phyloP scores from a whole-genome alignment of 169 alveolate species.

The Eimeria zaria region DNA sequence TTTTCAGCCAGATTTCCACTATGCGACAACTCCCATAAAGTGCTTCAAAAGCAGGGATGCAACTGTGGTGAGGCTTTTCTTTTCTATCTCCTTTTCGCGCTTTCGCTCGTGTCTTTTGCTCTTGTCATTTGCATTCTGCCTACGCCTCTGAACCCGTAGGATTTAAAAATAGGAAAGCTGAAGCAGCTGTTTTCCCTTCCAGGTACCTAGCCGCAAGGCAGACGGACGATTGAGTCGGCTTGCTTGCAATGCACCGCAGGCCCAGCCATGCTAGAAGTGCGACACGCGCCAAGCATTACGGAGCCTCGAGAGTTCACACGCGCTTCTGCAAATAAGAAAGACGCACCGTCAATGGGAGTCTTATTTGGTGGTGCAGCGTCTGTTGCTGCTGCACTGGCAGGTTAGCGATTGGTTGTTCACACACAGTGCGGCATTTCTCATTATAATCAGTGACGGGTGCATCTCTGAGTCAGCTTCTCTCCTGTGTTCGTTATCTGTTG shows the following conservation, averaged over 20 bases:
- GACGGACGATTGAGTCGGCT: not conserved
- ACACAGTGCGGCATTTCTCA: not conserved
- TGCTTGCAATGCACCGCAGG: constrained; percentile 44
- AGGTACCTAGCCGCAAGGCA: not conserved
- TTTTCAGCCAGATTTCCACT: constrained; percentile 90
- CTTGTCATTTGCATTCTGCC: not conserved
- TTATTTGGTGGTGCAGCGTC: constrained; percentile 60
- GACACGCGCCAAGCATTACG: constrained; percentile 48
- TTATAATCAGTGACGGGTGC: too few relatives aligned
- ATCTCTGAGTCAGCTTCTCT: too few relatives aligned
- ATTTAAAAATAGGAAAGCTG: not conserved
- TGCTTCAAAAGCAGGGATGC: constrained; percentile 90
- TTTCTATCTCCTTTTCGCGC: not conserved
- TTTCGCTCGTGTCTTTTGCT: not conserved
- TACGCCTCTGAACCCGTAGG: not conserved
- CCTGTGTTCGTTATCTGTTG: not conserved
- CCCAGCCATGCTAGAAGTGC: constrained; percentile 68
- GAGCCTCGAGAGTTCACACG: constrained; percentile 24
- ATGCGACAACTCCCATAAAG: constrained; percentile 93
- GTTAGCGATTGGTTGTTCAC: constrained; percentile 2
- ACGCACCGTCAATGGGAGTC: not conserved
- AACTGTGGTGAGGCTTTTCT: constrained; percentile 88
- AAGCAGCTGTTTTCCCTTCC: not conserved
- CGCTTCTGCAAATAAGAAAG: not conserved
- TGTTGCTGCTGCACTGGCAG: constrained; percentile 42